Evolutionary conservation across 371 early-diverging fungal species (phyloP), one percentile per base, ranked within the genome.

Genomic region (Rhizomucor pusillus): DNA sequence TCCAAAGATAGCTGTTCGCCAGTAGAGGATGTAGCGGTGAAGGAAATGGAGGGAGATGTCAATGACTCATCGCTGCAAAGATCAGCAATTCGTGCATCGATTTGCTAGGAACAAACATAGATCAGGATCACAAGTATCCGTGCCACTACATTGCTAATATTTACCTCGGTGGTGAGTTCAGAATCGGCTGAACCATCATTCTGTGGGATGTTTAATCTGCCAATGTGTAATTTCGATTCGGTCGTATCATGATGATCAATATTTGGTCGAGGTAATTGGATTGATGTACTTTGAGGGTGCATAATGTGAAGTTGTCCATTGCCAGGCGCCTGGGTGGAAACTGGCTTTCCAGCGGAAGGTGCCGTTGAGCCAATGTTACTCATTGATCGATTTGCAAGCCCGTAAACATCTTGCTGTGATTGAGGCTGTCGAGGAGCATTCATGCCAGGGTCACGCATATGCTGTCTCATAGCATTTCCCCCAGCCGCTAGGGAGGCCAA

Each of bases 401-500:
- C 20, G 14, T 47, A 47, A 14, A 29, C 23, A 29, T 29, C 29
- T 29, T 41, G 63, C 56, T 56, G 60, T 49, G 59, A 57, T 50
- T 60, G 60, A 22, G 12, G 54, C 34, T 3, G 37, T 44, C 41
- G 54, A 43, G 76, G 18, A 68, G 75, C 37, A 71, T 71, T 56
- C 66, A 63, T 62, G 22, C 50, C 55, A 25, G 47, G 52, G 35
- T 19, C 36, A 37, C 58, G 41, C 24, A 63, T 36, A 34, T 57
- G 41, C 14, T 55, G 57, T 29, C 29, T 29, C 29, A 29, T 29
- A 29, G 29, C 29, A 29, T 7, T 7, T 29, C 29, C 29, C 7
- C 59, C 54, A 16, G 64, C 59, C 1, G 82, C 78, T 20, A 75
- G 57, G 14, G 67, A 67, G 29, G 80, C 66, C 13, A 82, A 62